Percentiles rank a stretch among this genome's conserved stretches.
These are phyloP conservation scores for Aspergillus uvarum DNA, from an alignment of 2,329 filamentous ascomycete species.

Conservation along the genomic window DNA sequence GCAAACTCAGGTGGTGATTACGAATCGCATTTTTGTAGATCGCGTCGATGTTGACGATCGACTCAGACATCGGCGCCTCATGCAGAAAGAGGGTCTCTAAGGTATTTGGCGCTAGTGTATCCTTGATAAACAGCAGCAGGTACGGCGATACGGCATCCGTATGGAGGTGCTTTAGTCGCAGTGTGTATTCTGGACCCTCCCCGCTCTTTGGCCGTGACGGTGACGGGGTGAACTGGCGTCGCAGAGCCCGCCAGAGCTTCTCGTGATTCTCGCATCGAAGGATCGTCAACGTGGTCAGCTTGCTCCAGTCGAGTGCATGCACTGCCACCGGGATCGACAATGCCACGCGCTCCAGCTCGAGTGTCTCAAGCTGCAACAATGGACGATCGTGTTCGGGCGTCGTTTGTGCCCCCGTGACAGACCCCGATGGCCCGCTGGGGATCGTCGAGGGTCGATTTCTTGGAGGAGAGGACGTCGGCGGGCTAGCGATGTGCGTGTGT, in stretches of 20 bases:
- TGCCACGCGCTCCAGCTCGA: slow-evolving; percentile 73
- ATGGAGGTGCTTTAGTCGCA: slow-evolving; percentile 72
- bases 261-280: slow-evolving; percentile 73
- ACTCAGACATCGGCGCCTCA: slow-evolving; percentile 58
- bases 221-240: slow-evolving; percentile 58
- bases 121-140: slow-evolving; percentile 72
- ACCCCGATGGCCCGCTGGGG: neutral
- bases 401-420: neutral
- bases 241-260: slow-evolving; percentile 70
- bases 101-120: slow-evolving; percentile 73
- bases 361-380: slow-evolving; percentile 62
- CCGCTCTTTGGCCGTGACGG: slow-evolving; percentile 11
- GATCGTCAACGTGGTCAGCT: slow-evolving; percentile 69
- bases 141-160: slow-evolving; percentile 69
- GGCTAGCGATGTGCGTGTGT: neutral
- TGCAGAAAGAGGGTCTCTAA: slow-evolving; percentile 78
- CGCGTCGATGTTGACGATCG: slow-evolving; percentile 64
- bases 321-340: slow-evolving; percentile 71
- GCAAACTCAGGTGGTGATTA: slow-evolving; percentile 69
- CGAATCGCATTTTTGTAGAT: slow-evolving; percentile 71
- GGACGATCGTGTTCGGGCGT: slow-evolving; percentile 32
- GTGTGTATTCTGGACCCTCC: slow-evolving; percentile 51
- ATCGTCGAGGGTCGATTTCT: neutral
- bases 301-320: slow-evolving; percentile 71
- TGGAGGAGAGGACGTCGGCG: neutral